Conservation (phyloP, 345 rosid genomes). For the Citrus inodora region DNA sequence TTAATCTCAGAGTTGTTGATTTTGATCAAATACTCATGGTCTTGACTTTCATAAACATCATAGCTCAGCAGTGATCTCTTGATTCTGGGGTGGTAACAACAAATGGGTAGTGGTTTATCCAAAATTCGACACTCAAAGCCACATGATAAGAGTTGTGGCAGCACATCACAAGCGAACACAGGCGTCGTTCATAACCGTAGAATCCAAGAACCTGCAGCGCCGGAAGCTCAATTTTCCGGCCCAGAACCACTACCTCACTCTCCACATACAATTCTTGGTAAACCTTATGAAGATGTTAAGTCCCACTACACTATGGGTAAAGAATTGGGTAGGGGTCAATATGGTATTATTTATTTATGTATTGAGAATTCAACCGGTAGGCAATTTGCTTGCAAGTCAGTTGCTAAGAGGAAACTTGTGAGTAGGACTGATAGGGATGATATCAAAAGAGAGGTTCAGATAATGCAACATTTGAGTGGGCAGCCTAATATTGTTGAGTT, state of each 20-base stretch:
- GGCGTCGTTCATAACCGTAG: too few relatives aligned
- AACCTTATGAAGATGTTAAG: slow-evolving; percentile 53
- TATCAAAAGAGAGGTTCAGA: slow-evolving; percentile 31
- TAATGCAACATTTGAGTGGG: slow-evolving; percentile 38
- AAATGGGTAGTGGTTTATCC: too few relatives aligned
- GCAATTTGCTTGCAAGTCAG: slow-evolving; percentile 34
- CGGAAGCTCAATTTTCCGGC: slow-evolving; percentile 22
- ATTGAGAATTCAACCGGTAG: slow-evolving; percentile 30
- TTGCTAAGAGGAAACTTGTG: slow-evolving; percentile 20
- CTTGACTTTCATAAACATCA: too few relatives aligned
- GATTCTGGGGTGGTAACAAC: too few relatives aligned
- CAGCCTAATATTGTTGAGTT: slow-evolving; percentile 33
- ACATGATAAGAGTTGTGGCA: slow-evolving; percentile 31
- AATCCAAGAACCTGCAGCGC: too few relatives aligned
- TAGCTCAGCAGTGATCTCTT: too few relatives aligned
- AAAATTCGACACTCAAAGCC: slow-evolving; percentile 26
- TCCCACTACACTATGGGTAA: slow-evolving; percentile 22
- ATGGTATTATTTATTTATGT: slow-evolving; percentile 31
- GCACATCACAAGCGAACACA: slow-evolving; percentile 34
- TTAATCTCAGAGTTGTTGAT: too few relatives aligned
- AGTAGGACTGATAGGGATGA: slow-evolving; percentile 22
- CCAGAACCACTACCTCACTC: slow-evolving; percentile 31
- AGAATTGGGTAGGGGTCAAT: slow-evolving; percentile 35
- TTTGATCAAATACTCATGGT: too few relatives aligned
- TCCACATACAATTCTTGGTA: not conserved